Evolutionary conservation across 2,329 filamentous ascomycete genomes (phyloP).

Genomic region (Talaromyces verruculosus): DNA sequence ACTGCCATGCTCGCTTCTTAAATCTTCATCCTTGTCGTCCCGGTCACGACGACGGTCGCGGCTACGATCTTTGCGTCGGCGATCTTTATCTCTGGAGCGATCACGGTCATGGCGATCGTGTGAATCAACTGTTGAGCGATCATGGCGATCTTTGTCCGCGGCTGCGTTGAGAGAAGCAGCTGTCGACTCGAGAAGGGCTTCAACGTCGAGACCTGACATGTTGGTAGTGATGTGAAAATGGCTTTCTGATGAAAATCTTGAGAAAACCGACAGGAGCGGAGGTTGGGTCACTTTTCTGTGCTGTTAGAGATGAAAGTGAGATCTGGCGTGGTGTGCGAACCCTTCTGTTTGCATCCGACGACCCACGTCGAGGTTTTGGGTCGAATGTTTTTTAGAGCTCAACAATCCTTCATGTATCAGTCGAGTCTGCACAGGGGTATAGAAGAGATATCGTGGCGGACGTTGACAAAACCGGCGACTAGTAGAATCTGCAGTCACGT

Average conservation of each 20-base stretch:
- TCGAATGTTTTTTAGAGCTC: neutral
- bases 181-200: slow-evolving; percentile 85
- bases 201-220: slow-evolving; percentile 76
- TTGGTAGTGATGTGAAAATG: slow-evolving; percentile 27
- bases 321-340: slow-evolving; percentile 29
- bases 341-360: slow-evolving; percentile 24
- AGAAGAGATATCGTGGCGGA: neutral
- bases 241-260: neutral
- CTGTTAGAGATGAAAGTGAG: slow-evolving; percentile 29
- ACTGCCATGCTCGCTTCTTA: slow-evolving; percentile 72
- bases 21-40: slow-evolving; percentile 58
- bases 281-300: slow-evolving; percentile 39
- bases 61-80: slow-evolving; percentile 62
- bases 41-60: slow-evolving; percentile 52
- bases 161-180: slow-evolving; percentile 56
- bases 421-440: neutral
- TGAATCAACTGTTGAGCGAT: slow-evolving; percentile 57
- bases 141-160: slow-evolving; percentile 53
- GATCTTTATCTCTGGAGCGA: slow-evolving; percentile 33
- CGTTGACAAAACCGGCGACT: slow-evolving; percentile 6
- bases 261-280: slow-evolving; percentile 18
- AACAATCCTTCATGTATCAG: neutral
- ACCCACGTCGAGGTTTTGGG: neutral
- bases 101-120: slow-evolving; percentile 53
- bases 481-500: slow-evolving; percentile 13